Base-by-base conservation (phyloP, 2,329 filamentous ascomycete genomes). In the Fusarium chaquense region DNA sequence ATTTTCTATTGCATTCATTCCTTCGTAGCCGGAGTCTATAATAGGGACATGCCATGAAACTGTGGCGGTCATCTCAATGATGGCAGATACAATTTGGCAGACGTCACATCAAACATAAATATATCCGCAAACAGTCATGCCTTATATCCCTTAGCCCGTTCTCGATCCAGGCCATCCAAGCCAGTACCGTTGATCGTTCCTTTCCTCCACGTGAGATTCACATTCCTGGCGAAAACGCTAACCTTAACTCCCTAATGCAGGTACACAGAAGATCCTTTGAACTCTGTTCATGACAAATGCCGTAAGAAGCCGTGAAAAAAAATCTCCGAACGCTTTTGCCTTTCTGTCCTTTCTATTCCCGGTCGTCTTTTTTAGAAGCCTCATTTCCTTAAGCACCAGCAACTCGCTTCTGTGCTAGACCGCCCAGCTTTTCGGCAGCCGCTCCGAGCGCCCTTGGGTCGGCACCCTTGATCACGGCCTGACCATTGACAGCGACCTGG, bases 351-450 rank as follows among this genome's bases (percentile, higher is more conserved):
- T 28, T 15, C 7, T 46, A 20, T 22, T 22, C 8, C 11, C 36
- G n/a, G n/a, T 4, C 5, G 6, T 5, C n/a, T 10, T 15, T 22
- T 22, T 40, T 13, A 13, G 13, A 9, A 20, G n/a, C 13, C 36
- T 13, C 36, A n/a, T 32, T 13, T 15, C 12, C 20, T 56, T 28
- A 62, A 8, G 40, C 66, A 15, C 60, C 56, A 32, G 65, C 43
- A 2, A 69, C 73, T 26, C 73, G 73, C 73, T 79, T 78, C 70
- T 73, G 71, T 4, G 80, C 80, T 69, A 82, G 59, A 1, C 69
- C 77, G 2, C 76, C 75, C 22, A 82, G 62, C 74, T 82, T 82
- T 69, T 81, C 79, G 3, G 76, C 78, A 4, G 80, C 80, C 6
- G 76, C 76, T 9, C 70, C 73, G 20, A 82, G 68, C 10, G 63